Evolutionary conservation across 2,329 filamentous ascomycete genomes (phyloP), one percentile per base, ranked within the genome.

Genomic region (Dothiorella sarmentorum): DNA sequence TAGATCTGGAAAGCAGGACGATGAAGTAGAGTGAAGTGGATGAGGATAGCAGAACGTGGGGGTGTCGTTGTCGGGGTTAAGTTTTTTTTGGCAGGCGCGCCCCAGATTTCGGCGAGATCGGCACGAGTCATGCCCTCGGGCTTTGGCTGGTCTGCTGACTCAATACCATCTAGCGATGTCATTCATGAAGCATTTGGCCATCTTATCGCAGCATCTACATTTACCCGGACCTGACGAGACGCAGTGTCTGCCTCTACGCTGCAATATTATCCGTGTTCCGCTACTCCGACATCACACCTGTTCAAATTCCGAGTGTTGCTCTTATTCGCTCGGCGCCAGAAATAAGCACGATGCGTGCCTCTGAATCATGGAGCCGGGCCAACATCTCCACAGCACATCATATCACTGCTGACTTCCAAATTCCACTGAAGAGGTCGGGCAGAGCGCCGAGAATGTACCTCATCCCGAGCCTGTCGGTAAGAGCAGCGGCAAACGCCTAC

Each of bases 61-160:
- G 15, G 49, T 17, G 35, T 20, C 29, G 49, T 53, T 15, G 49
- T 53, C 53, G 24, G 22, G 42, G n/a, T 58, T 18, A 43, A 58
- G 55, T 40, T 58, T 58, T 58, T 58, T 49, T 40, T 45, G 55
- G 43, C 55, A 47, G 44, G 9, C 38, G 42, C 38, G 40, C 27
- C 17, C 40, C 42, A 38, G 43, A 29, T 43, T 40, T 38, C 31
- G 42, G 42, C 55, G 33, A 22, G 15, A 49, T 45, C 43, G 33
- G 55, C 43, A 20, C 43, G 55, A 58, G 43, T 58, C 55, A 57
- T 38, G 42, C 22, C n/a, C 42, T n/a, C 20, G 20, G 7, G 4
- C 42, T 13, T 26, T 18, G 18, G 10, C 7, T 51, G 5, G n/a
- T n/a, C 18, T 24, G 13, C 49, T 35, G 49, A 53, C 49, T 40